phyloP scores from a whole-genome alignment of 2,329 filamentous ascomycete species.

The Aspergillus arachidicola region DNA sequence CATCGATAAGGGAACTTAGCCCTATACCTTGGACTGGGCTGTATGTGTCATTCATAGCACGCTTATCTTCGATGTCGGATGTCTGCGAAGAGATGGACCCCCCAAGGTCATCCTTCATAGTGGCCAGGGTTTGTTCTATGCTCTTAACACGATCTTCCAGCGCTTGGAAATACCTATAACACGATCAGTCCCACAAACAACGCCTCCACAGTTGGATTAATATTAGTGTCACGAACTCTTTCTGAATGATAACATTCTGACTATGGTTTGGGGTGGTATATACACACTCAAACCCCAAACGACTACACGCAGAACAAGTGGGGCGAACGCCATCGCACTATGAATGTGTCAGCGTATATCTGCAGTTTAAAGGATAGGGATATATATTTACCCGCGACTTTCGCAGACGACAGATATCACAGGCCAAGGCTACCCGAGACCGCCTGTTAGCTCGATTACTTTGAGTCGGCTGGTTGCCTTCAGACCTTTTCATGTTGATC shows the following conservation, averaged over 20 bases:
- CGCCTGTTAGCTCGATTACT: conserved; percentile 28
- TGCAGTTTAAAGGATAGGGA: background rate
- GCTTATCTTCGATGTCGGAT: background rate
- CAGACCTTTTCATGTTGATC: background rate
- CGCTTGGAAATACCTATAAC: conserved; percentile 20
- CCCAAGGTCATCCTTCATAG: conserved; percentile 13
- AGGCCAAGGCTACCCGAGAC: conserved; percentile 43
- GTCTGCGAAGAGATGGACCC: conserved; percentile 1
- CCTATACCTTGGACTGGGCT: conserved; percentile 40
- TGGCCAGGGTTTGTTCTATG: conserved; percentile 28
- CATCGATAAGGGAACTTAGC: conserved; percentile 39
- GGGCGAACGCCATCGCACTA: conserved; percentile 50
- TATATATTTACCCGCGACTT: conserved; percentile 24
- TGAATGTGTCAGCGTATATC: background rate
- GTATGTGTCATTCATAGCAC: background rate
- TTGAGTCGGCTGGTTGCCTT: background rate
- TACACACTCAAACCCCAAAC: conserved; percentile 48
- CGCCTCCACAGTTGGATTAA: background rate
- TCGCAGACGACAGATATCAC: conserved; percentile 40
- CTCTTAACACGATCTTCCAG: conserved; percentile 32
- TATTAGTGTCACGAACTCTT: conserved; percentile 30
- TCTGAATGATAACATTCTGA: conserved; percentile 44
- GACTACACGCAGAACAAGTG: conserved; percentile 45
- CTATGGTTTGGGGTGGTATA: conserved; percentile 42
- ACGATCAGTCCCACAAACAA: background rate